Percentiles rank a stretch among this genome's conserved stretches.
Evolutionary conservation across 1,284 basidiomycete genomes (phyloP).

Genomic region (Coriolopsis trogii): DNA sequence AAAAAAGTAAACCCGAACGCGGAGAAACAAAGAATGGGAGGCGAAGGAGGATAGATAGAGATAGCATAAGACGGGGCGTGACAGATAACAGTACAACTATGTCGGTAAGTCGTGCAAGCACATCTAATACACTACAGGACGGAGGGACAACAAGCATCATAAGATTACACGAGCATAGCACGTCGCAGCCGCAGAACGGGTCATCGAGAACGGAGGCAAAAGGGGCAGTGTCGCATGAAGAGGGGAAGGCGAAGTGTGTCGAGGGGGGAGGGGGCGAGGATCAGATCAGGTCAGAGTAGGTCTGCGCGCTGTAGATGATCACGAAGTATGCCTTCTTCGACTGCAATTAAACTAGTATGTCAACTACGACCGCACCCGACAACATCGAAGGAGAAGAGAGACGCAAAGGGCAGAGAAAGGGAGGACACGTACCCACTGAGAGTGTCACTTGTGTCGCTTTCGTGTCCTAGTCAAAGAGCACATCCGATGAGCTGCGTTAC

Average conservation of each 20-base stretch:
- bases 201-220: not conserved
- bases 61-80: no score
- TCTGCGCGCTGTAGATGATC: constrained; percentile 56
- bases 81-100: not conserved
- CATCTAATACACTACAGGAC: no score
- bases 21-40: no score
- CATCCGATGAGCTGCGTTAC: constrained; percentile 1
- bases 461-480: constrained; percentile 55
- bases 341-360: constrained; percentile 22
- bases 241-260: not conserved
- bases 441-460: constrained; percentile 69
- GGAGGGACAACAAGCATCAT: no score
- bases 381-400: constrained; percentile 2
- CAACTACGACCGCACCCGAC: constrained; percentile 11
- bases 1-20: no score
- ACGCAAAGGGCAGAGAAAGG: not conserved
- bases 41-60: no score
- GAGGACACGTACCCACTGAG: constrained; percentile 49
- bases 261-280: not conserved
- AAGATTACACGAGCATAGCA: no score
- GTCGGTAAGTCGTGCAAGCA: not conserved
- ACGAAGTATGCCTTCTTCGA: constrained; percentile 53
- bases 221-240: not conserved
- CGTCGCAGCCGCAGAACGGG: no score
- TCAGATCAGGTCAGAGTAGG: constrained; percentile 44